These are phyloP conservation scores for Pseudozyma thailandica DNA, from an alignment of 1,284 basidiomycete species.

Conservation along the genomic window DNA sequence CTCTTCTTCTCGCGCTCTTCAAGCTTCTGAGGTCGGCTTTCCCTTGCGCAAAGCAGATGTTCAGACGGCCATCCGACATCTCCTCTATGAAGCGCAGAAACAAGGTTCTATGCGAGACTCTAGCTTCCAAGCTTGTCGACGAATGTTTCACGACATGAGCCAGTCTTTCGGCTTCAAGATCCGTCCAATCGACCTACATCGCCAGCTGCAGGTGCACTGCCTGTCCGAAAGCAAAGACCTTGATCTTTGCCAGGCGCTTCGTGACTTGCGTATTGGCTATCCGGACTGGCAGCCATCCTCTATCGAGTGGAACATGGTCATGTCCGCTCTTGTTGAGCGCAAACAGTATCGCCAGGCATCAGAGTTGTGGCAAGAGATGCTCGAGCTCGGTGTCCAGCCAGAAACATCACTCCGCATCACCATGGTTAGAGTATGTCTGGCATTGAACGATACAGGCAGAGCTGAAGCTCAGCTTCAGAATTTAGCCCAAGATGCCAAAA, in stretches of 20 bases:
- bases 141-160: constrained; percentile 35
- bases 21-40: constrained; percentile 13
- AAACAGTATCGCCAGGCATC: constrained; percentile 10
- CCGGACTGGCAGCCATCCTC: constrained; percentile 35
- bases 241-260: constrained; percentile 22
- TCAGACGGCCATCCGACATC: constrained; percentile 21
- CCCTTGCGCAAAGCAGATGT: constrained; percentile 37
- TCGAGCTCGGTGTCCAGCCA: constrained; percentile 1
- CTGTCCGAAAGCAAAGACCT: not conserved
- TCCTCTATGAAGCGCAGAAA: constrained; percentile 13
- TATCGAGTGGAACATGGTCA: constrained; percentile 45
- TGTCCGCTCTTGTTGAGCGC: constrained; percentile 16
- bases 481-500: not conserved
- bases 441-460: constrained; percentile 1
- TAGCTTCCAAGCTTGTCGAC: constrained; percentile 16
- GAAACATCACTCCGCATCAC: constrained; percentile 14
- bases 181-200: constrained; percentile 31
- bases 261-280: constrained; percentile 17
- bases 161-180: constrained; percentile 27
- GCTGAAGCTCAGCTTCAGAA: constrained; percentile 11
- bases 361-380: constrained; percentile 27
- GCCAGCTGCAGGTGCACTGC: constrained; percentile 24
- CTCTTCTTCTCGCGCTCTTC: constrained; percentile 3
- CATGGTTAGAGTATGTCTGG: constrained; percentile 16
- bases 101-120: constrained; percentile 2